Conservation (phyloP, 352 stramenopile species). For the Elongisporangium senticosum region DNA sequence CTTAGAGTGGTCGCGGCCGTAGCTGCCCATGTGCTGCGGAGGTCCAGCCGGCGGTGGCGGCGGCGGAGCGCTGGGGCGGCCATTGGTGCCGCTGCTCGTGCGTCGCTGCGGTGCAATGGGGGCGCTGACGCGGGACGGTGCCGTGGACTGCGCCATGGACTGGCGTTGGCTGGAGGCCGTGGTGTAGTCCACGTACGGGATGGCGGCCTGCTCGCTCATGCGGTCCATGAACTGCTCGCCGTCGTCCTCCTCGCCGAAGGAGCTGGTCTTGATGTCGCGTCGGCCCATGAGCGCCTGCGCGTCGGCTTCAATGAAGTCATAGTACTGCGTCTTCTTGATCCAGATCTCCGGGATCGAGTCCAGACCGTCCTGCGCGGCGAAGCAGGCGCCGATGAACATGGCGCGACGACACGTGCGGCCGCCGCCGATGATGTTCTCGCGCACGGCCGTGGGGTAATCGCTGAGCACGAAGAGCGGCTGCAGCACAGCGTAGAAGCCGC, state of each 20-base stretch:
- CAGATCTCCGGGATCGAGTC: conserved; percentile 62
- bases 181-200: conserved; percentile 58
- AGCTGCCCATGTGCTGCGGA: conserved; percentile 16
- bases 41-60: conserved; percentile 11
- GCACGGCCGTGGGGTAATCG: conserved; percentile 72
- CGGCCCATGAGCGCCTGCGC: conserved; percentile 57
- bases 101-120: conserved; percentile 6
- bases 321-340: conserved; percentile 80
- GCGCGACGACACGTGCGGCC: conserved; percentile 67
- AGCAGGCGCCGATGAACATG: conserved; percentile 82
- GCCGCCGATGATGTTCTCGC: conserved; percentile 79
- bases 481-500: conserved; percentile 62
- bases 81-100: conserved; percentile 17
- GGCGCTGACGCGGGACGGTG: conserved; percentile 8
- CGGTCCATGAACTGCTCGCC: not conserved
- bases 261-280: conserved; percentile 49
- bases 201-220: conserved; percentile 11
- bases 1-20: conserved; percentile 38
- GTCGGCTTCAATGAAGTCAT: conserved; percentile 75
- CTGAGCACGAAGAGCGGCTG: conserved; percentile 77
- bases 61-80: conserved; percentile 14
- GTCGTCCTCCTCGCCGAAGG: conserved; percentile 49
- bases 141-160: conserved; percentile 28
- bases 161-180: conserved; percentile 28
- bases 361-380: conserved; percentile 66